Conservation (phyloP, 441 rosid genomes). For the Hura crepitans region DNA sequence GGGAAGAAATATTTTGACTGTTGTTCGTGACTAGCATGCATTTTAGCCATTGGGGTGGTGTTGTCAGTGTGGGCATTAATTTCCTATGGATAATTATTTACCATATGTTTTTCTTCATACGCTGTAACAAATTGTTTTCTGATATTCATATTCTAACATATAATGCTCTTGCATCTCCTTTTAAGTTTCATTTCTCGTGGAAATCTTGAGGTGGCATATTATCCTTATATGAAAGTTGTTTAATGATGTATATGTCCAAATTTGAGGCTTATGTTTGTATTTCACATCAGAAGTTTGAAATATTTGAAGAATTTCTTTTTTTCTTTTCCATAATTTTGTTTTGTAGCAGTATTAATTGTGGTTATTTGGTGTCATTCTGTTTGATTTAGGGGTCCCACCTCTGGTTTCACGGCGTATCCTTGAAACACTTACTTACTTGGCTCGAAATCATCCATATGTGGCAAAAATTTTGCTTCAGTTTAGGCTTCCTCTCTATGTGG, state of each 20-base stretch:
- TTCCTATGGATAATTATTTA: too few relatives aligned
- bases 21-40: neutral
- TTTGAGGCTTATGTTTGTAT: neutral
- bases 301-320: neutral
- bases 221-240: too few relatives aligned
- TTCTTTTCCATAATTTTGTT: too few relatives aligned
- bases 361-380: conserved; percentile 7
- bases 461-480: conserved; percentile 79
- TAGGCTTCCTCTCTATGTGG: conserved; percentile 51
- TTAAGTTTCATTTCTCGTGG: neutral
- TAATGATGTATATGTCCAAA: neutral
- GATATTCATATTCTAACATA: neutral
- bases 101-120: neutral
- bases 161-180: neutral
- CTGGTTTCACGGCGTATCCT: conserved; percentile 89
- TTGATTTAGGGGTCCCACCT: conserved; percentile 79
- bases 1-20: neutral
- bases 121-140: too few relatives aligned
- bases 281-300: neutral
- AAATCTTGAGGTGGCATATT: too few relatives aligned
- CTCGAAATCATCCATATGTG: conserved; percentile 78
- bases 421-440: conserved; percentile 83
- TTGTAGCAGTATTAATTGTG: conserved; percentile 2
- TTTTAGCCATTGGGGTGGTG: neutral
- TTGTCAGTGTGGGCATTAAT: too few relatives aligned